Conservation (phyloP, 148 eudicot species). For the Chenopodium formosanum region DNA sequence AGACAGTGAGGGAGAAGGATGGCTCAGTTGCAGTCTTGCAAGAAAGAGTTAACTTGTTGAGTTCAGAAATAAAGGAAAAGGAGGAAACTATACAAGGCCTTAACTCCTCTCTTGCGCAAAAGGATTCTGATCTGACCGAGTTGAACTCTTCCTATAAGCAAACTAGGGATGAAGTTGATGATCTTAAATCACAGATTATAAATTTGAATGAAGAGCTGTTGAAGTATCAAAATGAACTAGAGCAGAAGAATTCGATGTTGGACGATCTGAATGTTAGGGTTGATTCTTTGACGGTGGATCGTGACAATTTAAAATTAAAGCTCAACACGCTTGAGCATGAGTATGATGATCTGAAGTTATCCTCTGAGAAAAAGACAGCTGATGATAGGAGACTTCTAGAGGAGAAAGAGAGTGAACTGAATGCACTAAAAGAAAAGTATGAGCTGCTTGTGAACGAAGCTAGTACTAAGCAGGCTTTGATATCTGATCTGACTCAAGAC, state of each 20-base stretch:
- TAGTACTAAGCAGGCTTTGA: slow-evolving; percentile 36
- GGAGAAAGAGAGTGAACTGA: slow-evolving; percentile 45
- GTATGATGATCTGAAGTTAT: slow-evolving; percentile 45
- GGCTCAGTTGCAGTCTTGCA: slow-evolving; percentile 48
- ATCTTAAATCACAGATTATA: slow-evolving; percentile 38
- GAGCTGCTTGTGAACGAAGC: slow-evolving; percentile 34
- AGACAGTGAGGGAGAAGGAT: slow-evolving; percentile 62
- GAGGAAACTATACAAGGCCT: slow-evolving; percentile 48
- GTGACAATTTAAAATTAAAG: slow-evolving; percentile 41
- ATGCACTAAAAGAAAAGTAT: slow-evolving; percentile 47
- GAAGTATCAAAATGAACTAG: slow-evolving; percentile 47
- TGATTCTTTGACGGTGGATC: slow-evolving; percentile 41
- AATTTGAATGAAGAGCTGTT: slow-evolving; percentile 43
- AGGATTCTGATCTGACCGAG: slow-evolving; percentile 47
- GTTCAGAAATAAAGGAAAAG: slow-evolving; percentile 61
- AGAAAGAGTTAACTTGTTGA: slow-evolving; percentile 54
- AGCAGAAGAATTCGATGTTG: slow-evolving; percentile 42
- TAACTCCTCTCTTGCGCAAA: slow-evolving; percentile 44
- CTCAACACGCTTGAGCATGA: slow-evolving; percentile 40
- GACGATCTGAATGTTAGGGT: slow-evolving; percentile 46
- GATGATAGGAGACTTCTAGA: slow-evolving; percentile 53
- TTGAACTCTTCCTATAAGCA: slow-evolving; percentile 38
- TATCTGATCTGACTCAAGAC: slow-evolving; percentile 56
- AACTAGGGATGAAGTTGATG: slow-evolving; percentile 41
- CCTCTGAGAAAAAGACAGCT: slow-evolving; percentile 45